A percentile compares a stretch with the other conserved stretches of the same genome.
phyloP scores from a whole-genome alignment of 2,329 filamentous ascomycete species.

The Tolypocladium cylindrosporum region DNA sequence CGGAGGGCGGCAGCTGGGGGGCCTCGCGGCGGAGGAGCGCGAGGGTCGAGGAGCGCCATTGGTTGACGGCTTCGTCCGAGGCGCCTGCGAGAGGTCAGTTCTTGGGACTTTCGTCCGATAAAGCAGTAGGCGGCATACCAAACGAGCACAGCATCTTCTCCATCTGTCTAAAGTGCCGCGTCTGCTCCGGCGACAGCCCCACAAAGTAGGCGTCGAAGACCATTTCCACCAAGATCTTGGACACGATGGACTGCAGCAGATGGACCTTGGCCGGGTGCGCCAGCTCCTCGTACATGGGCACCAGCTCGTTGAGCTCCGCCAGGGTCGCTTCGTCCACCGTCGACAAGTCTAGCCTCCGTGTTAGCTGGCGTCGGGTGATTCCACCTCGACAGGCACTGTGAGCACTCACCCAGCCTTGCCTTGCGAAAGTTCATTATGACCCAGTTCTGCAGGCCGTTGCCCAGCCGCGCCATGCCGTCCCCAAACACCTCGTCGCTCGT shows the following conservation, averaged over 20 bases:
- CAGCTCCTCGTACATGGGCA: conserved; percentile 49
- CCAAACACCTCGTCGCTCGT: conserved; percentile 57
- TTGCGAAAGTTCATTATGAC: conserved; percentile 59
- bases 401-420: conserved; percentile 41
- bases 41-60: conserved; percentile 58
- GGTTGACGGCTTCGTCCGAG: conserved; percentile 46
- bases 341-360: conserved; percentile 29
- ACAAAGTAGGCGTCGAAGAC: conserved; percentile 56
- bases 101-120: background rate
- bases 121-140: conserved; percentile 19
- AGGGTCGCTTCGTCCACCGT: conserved; percentile 29
- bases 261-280: conserved; percentile 46
- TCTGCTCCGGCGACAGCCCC: conserved; percentile 47
- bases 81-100: conserved; percentile 17
- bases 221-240: conserved; percentile 47
- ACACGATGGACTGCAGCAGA: conserved; percentile 52
- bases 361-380: background rate
- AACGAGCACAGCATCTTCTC: conserved; percentile 35
- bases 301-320: conserved; percentile 34
- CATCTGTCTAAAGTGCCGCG: conserved; percentile 36
- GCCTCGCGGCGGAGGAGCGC: conserved; percentile 47
- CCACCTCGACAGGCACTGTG: background rate
- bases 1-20: conserved; percentile 30
- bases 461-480: conserved; percentile 49
- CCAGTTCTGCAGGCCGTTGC: conserved; percentile 66